phyloP scores from a whole-genome alignment of 495 filamentous ascomycete species.

The Daldinia caldariorum region DNA sequence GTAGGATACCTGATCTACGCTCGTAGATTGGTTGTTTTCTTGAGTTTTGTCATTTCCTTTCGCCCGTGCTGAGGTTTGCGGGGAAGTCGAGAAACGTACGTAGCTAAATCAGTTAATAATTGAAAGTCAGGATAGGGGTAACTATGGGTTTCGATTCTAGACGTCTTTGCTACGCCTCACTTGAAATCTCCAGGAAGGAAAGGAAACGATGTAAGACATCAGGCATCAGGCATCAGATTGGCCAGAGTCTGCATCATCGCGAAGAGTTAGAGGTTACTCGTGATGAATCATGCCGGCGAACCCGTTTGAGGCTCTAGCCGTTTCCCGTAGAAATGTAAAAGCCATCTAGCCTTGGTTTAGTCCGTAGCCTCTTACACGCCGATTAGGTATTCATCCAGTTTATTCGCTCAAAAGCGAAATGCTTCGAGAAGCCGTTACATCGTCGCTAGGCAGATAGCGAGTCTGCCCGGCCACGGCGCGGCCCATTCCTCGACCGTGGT shows the following conservation, averaged over 20 bases:
- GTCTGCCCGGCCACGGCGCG: slow-evolving; percentile 26
- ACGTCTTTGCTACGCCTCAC: slow-evolving; percentile 11
- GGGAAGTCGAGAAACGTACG: slow-evolving; percentile 39
- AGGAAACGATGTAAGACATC: slow-evolving; percentile 11
- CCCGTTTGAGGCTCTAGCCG: slow-evolving; percentile 7
- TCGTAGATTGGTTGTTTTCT: slow-evolving; percentile 13
- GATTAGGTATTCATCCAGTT: slow-evolving; percentile 17
- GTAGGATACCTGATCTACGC: slow-evolving; percentile 6
- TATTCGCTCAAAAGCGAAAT: slow-evolving; percentile 36
- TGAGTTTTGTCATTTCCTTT: slow-evolving; percentile 21
- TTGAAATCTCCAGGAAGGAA: background rate
- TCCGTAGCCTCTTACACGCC: slow-evolving; percentile 24
- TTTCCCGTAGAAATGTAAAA: slow-evolving; percentile 13
- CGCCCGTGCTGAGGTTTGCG: slow-evolving; percentile 17
- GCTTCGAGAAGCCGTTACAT: slow-evolving; percentile 21
- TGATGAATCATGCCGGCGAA: slow-evolving; percentile 22
- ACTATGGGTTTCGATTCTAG: slow-evolving; percentile 10
- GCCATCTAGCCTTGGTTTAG: slow-evolving; percentile 5
- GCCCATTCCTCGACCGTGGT: slow-evolving; percentile 5
- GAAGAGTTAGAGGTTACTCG: slow-evolving; percentile 10
- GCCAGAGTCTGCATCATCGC: slow-evolving; percentile 22
- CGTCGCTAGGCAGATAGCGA: slow-evolving; percentile 25
- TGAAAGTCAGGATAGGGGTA: background rate
- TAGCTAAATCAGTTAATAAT: slow-evolving; percentile 13
- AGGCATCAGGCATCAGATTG: slow-evolving; percentile 28